Conservation (phyloP, 2,329 filamentous ascomycete genomes). For the Claviceps arundinis region DNA sequence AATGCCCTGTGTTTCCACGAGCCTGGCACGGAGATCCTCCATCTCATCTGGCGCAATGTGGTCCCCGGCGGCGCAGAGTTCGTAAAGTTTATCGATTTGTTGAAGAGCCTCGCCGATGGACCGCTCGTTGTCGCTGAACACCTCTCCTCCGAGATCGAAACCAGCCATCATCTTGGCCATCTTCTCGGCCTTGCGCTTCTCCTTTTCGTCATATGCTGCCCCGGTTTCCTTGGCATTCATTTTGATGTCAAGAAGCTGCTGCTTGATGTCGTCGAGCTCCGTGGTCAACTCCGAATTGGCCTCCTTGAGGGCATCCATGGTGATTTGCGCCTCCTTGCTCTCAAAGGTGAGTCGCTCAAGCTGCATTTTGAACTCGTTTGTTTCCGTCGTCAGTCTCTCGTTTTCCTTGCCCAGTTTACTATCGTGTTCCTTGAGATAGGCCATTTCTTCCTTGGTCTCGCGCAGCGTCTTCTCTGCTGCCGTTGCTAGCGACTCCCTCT, state of each 20-base stretch:
- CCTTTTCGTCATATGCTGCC: conserved; percentile 87
- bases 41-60: conserved; percentile 72
- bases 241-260: conserved; percentile 87
- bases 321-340: conserved; percentile 91
- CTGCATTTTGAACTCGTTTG: conserved; percentile 93
- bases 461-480: conserved; percentile 67
- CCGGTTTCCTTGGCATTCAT: conserved; percentile 93
- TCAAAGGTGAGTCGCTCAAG: conserved; percentile 91
- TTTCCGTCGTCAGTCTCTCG: conserved; percentile 69
- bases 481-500: conserved; percentile 74
- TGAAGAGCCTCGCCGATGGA: conserved; percentile 74
- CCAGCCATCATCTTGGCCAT: conserved; percentile 99
- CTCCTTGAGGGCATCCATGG: conserved; percentile 94
- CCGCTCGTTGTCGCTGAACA: conserved; percentile 87
- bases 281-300: conserved; percentile 84
- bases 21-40: conserved; percentile 58
- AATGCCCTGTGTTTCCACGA: conserved; percentile 83
- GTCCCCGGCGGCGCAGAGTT: conserved; percentile 65
- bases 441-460: conserved; percentile 76
- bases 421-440: conserved; percentile 74
- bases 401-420: conserved; percentile 77
- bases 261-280: conserved; percentile 90
- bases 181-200: conserved; percentile 95
- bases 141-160: conserved; percentile 84
- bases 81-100: conserved; percentile 65